Base-by-base conservation (phyloP, 2,329 filamentous ascomycete genomes). In the Calcarisporium arbuscula region DNA sequence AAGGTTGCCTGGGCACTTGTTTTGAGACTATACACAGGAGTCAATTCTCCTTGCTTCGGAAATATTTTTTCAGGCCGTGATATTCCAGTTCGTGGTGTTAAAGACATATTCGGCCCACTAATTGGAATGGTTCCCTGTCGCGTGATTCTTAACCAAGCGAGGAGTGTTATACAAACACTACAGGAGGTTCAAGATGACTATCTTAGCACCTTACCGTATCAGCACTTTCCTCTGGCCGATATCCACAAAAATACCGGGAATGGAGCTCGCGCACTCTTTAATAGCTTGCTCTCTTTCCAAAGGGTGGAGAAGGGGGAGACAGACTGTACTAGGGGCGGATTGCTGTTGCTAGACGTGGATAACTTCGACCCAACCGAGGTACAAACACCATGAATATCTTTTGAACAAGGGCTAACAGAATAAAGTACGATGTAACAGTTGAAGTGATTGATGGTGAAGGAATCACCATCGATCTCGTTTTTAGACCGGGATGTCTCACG, bases 71-170 rank as follows among this genome's bases (percentile, higher is more conserved):
- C 47, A 1, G 48, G 48, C 11, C 48, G 48, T 3, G 48, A 50
- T 32, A 38, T 38, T 5, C 30, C 5, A 9, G 43, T 51, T n/a
- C 21, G 38, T 11, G 38, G 37, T 2, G 34, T 49, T 8, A 33
- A 40, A 8, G 36, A 38, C 0, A 44, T 51, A 6, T 28, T 51
- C 22, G 48, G 45, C 2, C 48, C 48, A n/a, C 31, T 51, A 3
- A 47, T 51, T 45, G 74, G 72, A 41, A 76, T 76, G 67, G 60
- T 77, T 2, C 65, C 71, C 30, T 72, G 67, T 40, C 63, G 68
- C 12, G 56, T 74, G 8, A 49, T 54, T 36, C 46, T 70, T 12
- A 28, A 27, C 7, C 6, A 25, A 17, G 17, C 16, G 10, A 14
- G 15, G 19, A 21, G 28, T 4, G 28, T 36, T 16, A 11, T 36